phyloP scores from a whole-genome alignment of 805 yeast species.

The Wickerhamia fluorescens region DNA sequence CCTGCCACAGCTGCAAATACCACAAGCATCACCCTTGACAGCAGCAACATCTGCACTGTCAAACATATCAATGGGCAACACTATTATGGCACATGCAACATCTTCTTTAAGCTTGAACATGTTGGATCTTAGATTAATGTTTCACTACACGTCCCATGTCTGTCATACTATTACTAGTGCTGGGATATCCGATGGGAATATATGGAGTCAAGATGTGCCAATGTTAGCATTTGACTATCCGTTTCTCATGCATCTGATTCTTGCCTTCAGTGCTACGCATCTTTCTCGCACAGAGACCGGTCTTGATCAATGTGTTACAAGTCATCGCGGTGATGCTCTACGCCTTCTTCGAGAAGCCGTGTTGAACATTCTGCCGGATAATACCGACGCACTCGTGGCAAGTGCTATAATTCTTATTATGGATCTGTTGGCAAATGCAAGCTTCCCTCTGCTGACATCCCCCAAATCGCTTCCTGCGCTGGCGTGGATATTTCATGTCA shows the following conservation, averaged over 20 bases:
- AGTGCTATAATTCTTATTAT: conserved; percentile 82
- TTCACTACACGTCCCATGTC: conserved; percentile 79
- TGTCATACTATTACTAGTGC: conserved; percentile 86
- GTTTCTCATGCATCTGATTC: conserved; percentile 83
- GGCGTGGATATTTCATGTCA: conserved; percentile 95
- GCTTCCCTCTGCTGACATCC: conserved; percentile 43
- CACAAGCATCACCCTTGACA: neutral
- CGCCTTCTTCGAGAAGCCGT: conserved; percentile 80
- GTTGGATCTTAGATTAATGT: conserved; percentile 75
- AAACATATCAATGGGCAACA: conserved; percentile 10
- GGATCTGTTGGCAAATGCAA: conserved; percentile 92
- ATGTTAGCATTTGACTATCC: conserved; percentile 82
- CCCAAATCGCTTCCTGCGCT: conserved; percentile 73
- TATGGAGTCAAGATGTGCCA: conserved; percentile 87
- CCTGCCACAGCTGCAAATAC: too few relatives aligned
- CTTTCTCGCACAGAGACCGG: conserved; percentile 70
- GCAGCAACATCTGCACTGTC: conserved; percentile 2
- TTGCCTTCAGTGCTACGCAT: conserved; percentile 92
- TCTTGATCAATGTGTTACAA: conserved; percentile 72
- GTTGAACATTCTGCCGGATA: conserved; percentile 70
- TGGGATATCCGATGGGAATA: conserved; percentile 76
- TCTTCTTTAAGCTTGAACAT: conserved; percentile 40
- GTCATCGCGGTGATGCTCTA: conserved; percentile 83
- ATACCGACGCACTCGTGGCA: conserved; percentile 90
- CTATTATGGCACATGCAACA: conserved; percentile 1